Evolutionary conservation across 2,329 filamentous ascomycete species (phyloP).

Genomic region (Cercospora canescens): DNA sequence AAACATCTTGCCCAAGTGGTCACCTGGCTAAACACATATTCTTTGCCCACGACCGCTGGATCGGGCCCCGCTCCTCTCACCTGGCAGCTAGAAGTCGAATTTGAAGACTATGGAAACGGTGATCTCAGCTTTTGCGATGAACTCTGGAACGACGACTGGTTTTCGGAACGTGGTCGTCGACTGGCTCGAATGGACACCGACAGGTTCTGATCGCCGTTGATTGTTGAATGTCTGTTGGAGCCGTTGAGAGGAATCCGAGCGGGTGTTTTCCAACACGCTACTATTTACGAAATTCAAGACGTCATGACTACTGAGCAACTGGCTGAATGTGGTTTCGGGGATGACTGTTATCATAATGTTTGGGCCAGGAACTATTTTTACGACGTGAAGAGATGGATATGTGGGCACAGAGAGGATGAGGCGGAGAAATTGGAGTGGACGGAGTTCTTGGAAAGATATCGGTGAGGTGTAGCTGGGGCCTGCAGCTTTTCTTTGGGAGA

Average conservation of each 20-base stretch:
- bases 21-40: not conserved
- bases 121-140: not conserved
- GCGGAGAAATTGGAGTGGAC: not conserved
- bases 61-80: not conserved
- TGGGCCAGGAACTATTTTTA: not conserved
- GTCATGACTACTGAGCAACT: not conserved
- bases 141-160: not conserved
- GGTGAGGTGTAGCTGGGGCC: not conserved
- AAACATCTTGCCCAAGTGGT: not conserved
- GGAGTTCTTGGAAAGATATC: not conserved
- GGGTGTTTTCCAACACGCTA: not conserved
- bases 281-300: not conserved
- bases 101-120: not conserved
- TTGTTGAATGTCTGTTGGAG: not conserved
- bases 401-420: not conserved
- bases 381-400: not conserved
- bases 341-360: not conserved
- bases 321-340: not conserved
- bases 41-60: not conserved
- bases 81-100: not conserved
- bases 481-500: no score
- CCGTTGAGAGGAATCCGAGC: not conserved
- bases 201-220: not conserved
- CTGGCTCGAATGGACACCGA: not conserved
- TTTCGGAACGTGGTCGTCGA: not conserved